Evolutionary conservation across 176 grass and related monocot species (phyloP).

Genomic region (Bonia amplexicaulis): DNA sequence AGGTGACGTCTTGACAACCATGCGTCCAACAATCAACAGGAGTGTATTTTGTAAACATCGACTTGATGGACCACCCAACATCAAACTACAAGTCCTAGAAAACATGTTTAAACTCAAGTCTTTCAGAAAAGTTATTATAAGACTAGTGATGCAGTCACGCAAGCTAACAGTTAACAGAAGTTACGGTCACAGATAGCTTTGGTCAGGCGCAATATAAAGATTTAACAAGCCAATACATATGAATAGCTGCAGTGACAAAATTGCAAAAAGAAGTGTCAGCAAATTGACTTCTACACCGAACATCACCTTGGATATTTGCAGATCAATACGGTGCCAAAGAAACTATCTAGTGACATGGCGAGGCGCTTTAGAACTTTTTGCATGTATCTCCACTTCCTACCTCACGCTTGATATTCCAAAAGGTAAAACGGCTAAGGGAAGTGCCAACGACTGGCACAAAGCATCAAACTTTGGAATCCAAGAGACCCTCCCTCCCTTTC

Average conservation of each 20-base stretch:
- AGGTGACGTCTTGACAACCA: too few species aligned
- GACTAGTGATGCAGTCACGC: too few species aligned
- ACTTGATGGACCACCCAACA: too few species aligned
- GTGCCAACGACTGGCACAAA: conserved; percentile 30
- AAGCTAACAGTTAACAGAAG: too few species aligned
- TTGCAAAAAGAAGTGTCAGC: not conserved
- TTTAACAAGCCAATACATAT: not conserved
- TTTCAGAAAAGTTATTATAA: too few species aligned
- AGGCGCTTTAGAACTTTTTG: conserved; percentile 36
- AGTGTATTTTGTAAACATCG: too few species aligned
- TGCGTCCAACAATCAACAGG: too few species aligned
- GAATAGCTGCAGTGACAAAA: not conserved
- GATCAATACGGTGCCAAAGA: conserved; percentile 9
- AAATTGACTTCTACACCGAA: not conserved
- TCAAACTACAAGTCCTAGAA: too few species aligned
- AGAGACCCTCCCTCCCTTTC: not conserved
- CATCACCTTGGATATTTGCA: conserved; percentile 29
- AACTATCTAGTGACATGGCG: conserved; percentile 34
- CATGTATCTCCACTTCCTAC: conserved; percentile 27
- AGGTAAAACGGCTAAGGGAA: conserved; percentile 3
- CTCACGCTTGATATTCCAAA: conserved; percentile 28
- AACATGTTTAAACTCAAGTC: too few species aligned
- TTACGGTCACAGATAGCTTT: too few species aligned
- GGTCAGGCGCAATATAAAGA: too few species aligned
- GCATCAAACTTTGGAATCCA: conserved; percentile 24